Percentiles rank a stretch among this genome's conserved stretches.
phyloP scores from a whole-genome alignment of 208 protist species.

The Crithidia sp. region DNA sequence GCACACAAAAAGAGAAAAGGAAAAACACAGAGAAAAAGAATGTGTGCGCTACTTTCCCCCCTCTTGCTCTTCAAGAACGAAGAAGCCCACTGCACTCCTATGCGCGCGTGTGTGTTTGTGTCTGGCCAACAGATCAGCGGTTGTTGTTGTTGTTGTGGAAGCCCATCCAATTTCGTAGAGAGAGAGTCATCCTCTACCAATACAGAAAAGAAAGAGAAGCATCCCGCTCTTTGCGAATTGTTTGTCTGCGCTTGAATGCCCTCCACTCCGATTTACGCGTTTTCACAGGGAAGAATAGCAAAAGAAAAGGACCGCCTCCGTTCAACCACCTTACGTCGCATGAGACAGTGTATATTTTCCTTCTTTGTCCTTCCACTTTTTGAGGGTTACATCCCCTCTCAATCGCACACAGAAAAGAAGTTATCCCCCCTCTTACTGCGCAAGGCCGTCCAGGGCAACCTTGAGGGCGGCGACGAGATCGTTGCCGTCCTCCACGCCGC shows the following conservation, averaged over 20 bases:
- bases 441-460: slow-evolving; percentile 82
- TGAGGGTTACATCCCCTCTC: too few relatives aligned
- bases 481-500: slow-evolving; percentile 94
- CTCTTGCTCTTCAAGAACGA: neutral
- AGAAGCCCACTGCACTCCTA: neutral
- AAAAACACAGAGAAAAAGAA: neutral
- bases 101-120: too few relatives aligned
- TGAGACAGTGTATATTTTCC: neutral
- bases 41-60: neutral
- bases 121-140: too few relatives aligned
- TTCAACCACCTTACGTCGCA: neutral
- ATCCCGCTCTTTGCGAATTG: too few relatives aligned
- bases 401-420: neutral
- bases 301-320: neutral
- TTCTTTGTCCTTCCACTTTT: neutral
- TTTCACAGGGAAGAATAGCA: neutral
- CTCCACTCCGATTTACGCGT: too few relatives aligned
- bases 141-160: too few relatives aligned
- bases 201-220: slow-evolving; percentile 3
- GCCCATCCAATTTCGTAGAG: too few relatives aligned
- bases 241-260: too few relatives aligned
- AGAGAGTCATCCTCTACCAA: too few relatives aligned
- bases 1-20: too few relatives aligned
- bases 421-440: slow-evolving; percentile 14
- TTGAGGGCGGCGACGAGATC: slow-evolving; percentile 94